Conservation (phyloP, 768 basidiomycete species). For the Jaapia argillacea region DNA sequence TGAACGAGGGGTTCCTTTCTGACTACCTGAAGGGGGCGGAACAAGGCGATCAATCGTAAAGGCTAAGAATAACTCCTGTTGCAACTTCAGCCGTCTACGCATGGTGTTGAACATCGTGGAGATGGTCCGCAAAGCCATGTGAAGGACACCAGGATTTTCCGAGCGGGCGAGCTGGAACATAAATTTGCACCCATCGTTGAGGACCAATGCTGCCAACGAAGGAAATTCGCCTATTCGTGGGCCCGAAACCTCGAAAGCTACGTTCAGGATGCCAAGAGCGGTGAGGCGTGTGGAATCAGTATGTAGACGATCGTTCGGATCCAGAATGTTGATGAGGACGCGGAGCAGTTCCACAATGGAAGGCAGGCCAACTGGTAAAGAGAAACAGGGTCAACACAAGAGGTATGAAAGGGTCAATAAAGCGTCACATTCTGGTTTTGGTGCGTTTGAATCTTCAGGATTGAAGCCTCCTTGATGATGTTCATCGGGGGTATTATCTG, state of each 20-base stretch:
- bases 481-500: too few species aligned
- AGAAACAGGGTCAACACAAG: neutral
- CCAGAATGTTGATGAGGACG: slow-evolving; percentile 90
- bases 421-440: neutral
- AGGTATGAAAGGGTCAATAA: neutral
- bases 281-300: slow-evolving; percentile 92
- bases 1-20: slow-evolving; percentile 13
- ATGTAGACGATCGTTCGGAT: slow-evolving; percentile 90
- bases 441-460: neutral
- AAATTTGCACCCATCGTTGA: slow-evolving; percentile 91
- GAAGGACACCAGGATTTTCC: slow-evolving; percentile 72
- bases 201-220: slow-evolving; percentile 64
- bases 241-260: slow-evolving; percentile 81
- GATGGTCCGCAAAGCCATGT: slow-evolving; percentile 74
- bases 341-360: slow-evolving; percentile 89
- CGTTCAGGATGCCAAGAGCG: slow-evolving; percentile 79
- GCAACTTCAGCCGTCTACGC: slow-evolving; percentile 79
- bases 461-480: neutral
- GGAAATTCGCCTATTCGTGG: slow-evolving; percentile 65
- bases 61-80: slow-evolving; percentile 90
- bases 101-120: slow-evolving; percentile 85
- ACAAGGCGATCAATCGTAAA: slow-evolving; percentile 90
- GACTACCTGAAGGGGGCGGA: slow-evolving; percentile 27
- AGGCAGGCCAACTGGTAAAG: slow-evolving; percentile 68
- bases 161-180: slow-evolving; percentile 95